Evolutionary conservation across 1,139 yeast species (phyloP), one percentile per base, ranked within the genome.

Genomic region (Suhomyces guaymorum): DNA sequence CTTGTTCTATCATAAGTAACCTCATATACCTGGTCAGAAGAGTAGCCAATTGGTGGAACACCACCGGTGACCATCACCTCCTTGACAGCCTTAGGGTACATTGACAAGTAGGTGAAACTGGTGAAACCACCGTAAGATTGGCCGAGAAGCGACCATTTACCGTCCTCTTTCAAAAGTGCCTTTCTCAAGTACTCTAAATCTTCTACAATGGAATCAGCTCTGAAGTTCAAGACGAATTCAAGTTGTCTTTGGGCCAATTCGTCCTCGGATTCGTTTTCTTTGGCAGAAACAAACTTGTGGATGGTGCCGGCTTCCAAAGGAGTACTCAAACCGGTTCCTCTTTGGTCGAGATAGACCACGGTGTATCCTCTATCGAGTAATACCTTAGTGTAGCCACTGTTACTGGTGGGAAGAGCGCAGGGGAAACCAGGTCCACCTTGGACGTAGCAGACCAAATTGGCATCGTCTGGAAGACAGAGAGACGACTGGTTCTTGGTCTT

Each of bases 361-460:
- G 67, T 72, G 45, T 67, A 76, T 0, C 74, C 77, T 28, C 59
- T 59, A 8, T 63, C 66, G 5, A 75, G 41, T 16, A 75, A 54
- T 8, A 59, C 57, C 20, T 70, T 65, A 7, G 68, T 59, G 30
- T 58, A 57, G 1, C 70, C 65, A 1, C 63, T 42, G 24, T 59
- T 55, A 7, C 65, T 39, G 5, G 60, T 47, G 2, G 78, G 75
- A 3, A 63, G 59, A 2, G 62, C 53, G 37, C 75, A 60, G 2
- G 73, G 69, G 37, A 69, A 75, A 1, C 83, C 82, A 0, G 83
- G 83, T 0, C 82, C 82, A 4, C 82, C 82, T 53, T 77, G 82
- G 26, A 78, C 54, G 43, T 61, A 78, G 7, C 71, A 55, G 8
- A 73, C 51, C 1, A 71, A 39, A 31, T 68, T 69, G 1, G 63